Evolutionary conservation across 2,329 filamentous ascomycete genomes (phyloP), one percentile per base, ranked within the genome.

Genomic region (Calonectria ilicicola): DNA sequence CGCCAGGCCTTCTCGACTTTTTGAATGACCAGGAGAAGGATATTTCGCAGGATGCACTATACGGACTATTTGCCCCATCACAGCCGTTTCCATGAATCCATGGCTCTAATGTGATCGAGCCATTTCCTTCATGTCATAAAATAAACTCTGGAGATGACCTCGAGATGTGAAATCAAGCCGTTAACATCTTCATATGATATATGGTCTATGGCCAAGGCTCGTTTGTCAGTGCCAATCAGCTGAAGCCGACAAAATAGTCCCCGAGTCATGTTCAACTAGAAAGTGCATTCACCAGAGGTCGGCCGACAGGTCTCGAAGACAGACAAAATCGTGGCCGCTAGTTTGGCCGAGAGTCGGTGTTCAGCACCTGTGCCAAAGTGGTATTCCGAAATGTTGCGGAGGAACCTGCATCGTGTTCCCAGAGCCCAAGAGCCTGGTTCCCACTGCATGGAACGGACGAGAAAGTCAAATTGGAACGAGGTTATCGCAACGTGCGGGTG

Each of bases 1-100:
- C 80, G 5, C 80, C 79, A 1, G 77, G 79, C 0, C 69, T 81
- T 3, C 72, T 81, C 14, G 77, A 79, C 38, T 80, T 80, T 35
- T 47, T 82, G 47, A 80, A 82, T 63, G 80, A 81, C 17, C 80
- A 80, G 68, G 80, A 82, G 72, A 79, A 79, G 56, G 76, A 80
- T 17, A 81, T 82, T n/a, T 80, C 77, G 8, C 79, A 82, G 40
- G 80, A 82, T 62, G 76, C 80, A 17, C 68, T 82, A 3, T 82
- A 82, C 40, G 80, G 80, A 14, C 56, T 82, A 17, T 82, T 82
- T 72, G 78, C 80, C 1, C 77, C 80, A 9, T 77, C 79, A n/a
- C 79, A 80, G 75, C 77, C 79, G 27, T 79, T 81, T 64, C 78
- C 78, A 19, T 80, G 78, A 80, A 46, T 62, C 2, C 29, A 42